Evolutionary conservation across 2,329 filamentous ascomycete genomes (phyloP), one percentile per base, ranked within the genome.

Genomic region (Lanzia echinophila): DNA sequence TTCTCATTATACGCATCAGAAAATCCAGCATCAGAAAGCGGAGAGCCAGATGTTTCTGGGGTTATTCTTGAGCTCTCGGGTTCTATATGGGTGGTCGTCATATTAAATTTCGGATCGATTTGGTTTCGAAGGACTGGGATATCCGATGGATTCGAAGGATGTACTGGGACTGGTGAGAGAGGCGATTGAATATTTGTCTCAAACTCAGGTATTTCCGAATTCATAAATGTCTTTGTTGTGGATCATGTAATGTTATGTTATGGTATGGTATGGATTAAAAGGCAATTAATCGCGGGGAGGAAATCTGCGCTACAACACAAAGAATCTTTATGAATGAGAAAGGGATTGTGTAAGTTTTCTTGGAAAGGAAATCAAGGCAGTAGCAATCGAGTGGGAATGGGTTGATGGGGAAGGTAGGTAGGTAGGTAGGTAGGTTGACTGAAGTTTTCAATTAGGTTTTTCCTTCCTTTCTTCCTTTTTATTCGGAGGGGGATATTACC

Each of bases 51-150:
- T 31, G 46, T 43, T n/a, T 53, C 50, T 44, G 47, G 12, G 13
- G 12, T 4, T 22, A 28, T 19, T n/a, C 31, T 20, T 34, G 57
- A 47, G 34, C 47, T 17, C 20, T 47, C 48, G 7, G 54, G 24
- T 47, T 60, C 55, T 53, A 56, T 50, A 68, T 81, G 80, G 58
- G 77, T 78, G 51, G 82, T 75, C 53, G 82, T 82, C 68, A 86
- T 82, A 71, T 85, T 84, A 75, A 87, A 86, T 62, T 79, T 73
- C 52, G 83, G 82, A 71, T 88, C 84, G 79, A 82, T 88, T 72
- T 87, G 83, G 67, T 84, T 83, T 67, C 83, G 78, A 65, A 88
- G 74, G 52, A 88, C 79, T 55, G 84, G 83, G 56, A 88, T 86
- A 62, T 82, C 85, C 62, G 82, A 78, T 50, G 84, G 83, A 69